Conservation (phyloP, 495 filamentous ascomycete genomes). For the Lasiosphaeria ovina region DNA sequence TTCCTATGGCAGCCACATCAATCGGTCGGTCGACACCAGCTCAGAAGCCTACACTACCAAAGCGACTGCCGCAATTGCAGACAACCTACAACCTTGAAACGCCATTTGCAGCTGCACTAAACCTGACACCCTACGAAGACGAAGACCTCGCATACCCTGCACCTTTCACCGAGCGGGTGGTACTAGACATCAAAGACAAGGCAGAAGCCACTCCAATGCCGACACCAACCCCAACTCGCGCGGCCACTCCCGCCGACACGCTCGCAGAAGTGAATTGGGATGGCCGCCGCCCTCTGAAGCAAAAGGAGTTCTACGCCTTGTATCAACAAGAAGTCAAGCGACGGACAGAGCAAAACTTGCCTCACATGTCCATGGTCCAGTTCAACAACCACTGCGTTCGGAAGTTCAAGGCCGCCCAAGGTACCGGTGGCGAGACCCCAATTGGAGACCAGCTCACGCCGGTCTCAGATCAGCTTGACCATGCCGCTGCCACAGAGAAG, state of each 20-base stretch:
- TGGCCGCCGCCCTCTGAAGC: constrained; percentile 16
- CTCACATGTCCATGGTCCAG: constrained; percentile 19
- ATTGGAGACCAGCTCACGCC: neutral
- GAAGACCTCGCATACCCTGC: constrained; percentile 27
- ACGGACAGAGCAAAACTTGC: constrained; percentile 17
- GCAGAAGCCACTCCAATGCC: constrained; percentile 12
- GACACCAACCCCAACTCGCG: constrained; percentile 18
- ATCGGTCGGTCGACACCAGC: neutral
- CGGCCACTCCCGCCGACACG: constrained; percentile 6
- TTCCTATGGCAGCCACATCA: neutral
- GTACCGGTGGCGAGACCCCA: neutral
- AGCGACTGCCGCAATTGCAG: constrained; percentile 20
- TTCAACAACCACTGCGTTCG: constrained; percentile 26
- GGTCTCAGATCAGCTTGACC: neutral
- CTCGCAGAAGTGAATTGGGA: constrained; percentile 22
- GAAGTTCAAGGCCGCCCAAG: constrained; percentile 18
- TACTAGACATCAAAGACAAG: constrained; percentile 14
- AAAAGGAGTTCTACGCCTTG: constrained; percentile 20
- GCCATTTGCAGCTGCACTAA: constrained; percentile 20
- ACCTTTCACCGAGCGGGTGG: constrained; percentile 27
- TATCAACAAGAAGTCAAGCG: constrained; percentile 20
- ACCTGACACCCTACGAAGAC: constrained; percentile 24
- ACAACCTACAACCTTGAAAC: constrained; percentile 19
- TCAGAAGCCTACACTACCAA: constrained; percentile 14
- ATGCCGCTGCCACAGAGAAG: neutral